These are phyloP conservation scores for Fusarium lyarnte DNA, from an alignment of 2,329 filamentous ascomycete genomes.

Conservation along the genomic window DNA sequence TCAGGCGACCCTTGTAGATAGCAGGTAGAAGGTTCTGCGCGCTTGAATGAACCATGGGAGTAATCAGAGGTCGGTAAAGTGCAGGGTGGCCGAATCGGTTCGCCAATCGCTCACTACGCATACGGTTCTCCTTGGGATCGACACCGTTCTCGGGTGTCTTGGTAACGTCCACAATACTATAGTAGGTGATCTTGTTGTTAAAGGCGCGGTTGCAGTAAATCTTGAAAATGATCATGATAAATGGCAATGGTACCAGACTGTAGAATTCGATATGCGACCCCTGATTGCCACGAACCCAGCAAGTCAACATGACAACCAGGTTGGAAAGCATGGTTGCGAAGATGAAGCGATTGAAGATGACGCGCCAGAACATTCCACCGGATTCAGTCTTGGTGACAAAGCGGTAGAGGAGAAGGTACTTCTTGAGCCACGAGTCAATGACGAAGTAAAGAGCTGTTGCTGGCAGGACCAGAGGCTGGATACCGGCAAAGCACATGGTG, in stretches of 20 bases:
- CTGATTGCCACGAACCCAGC: constrained; percentile 72
- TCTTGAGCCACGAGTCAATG: constrained; percentile 90
- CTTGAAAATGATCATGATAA: constrained; percentile 87
- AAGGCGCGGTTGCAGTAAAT: constrained; percentile 80
- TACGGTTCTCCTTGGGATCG: constrained; percentile 61
- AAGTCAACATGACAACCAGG: constrained; percentile 78
- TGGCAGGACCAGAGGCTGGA: constrained; percentile 88
- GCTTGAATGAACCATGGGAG: constrained; percentile 94
- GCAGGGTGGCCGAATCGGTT: constrained; percentile 90
- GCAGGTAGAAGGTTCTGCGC: constrained; percentile 87
- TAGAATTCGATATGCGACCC: constrained; percentile 68
- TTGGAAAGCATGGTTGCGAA: constrained; percentile 84
- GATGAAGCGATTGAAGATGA: constrained; percentile 91
- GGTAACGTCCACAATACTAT: constrained; percentile 70
- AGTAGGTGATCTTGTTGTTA: constrained; percentile 83
- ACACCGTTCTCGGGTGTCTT: constrained; percentile 55
- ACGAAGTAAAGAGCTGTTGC: constrained; percentile 90
- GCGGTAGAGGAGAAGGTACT: constrained; percentile 93
- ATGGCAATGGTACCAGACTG: constrained; percentile 76
- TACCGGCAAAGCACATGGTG: constrained; percentile 81
- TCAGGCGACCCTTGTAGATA: constrained; percentile 83
- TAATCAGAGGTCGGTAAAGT: constrained; percentile 87
- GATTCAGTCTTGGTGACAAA: constrained; percentile 98
- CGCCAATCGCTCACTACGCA: constrained; percentile 74
- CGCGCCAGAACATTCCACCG: constrained; percentile 90